phyloP scores from a whole-genome alignment of 257 asterid genomes.

The Petunia axillaris region DNA sequence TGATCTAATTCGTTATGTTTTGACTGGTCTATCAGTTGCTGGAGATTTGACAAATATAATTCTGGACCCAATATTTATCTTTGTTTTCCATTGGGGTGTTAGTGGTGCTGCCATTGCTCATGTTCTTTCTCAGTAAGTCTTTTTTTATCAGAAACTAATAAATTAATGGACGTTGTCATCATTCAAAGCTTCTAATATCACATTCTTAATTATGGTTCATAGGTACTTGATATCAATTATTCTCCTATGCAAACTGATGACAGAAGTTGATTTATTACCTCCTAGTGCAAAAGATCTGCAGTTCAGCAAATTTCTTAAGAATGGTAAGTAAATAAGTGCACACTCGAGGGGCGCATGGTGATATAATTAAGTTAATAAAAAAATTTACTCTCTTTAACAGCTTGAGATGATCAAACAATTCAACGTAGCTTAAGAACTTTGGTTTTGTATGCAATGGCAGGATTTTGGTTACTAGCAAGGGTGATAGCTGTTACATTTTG shows the following conservation, averaged over 20 bases:
- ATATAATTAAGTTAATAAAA: no score
- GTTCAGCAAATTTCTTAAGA: conserved; percentile 76
- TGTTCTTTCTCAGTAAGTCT: conserved; percentile 86
- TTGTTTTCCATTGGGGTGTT: conserved; percentile 72
- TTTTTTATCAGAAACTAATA: background rate
- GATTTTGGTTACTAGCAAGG: conserved; percentile 68
- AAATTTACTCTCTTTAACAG: no score
- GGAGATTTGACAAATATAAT: conserved; percentile 77
- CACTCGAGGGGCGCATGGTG: background rate
- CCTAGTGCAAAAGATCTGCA: conserved; percentile 76
- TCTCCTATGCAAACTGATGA: conserved; percentile 61
- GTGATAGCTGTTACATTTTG: conserved; percentile 90
- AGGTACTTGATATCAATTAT: conserved; percentile 81
- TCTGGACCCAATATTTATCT: conserved; percentile 88
- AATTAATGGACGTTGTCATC: background rate
- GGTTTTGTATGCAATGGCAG: conserved; percentile 36
- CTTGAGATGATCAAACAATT: background rate
- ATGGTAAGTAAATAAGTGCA: conserved; percentile 46
- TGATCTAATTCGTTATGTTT: background rate
- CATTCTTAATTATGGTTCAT: background rate
- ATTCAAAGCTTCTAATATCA: background rate
- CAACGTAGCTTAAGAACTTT: background rate
- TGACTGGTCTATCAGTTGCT: conserved; percentile 48
- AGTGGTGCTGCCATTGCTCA: conserved; percentile 98
- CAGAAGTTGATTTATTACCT: conserved; percentile 72